Evolutionary conservation across 2,329 filamentous ascomycete species (phyloP), one percentile per base, ranked within the genome.

Genomic region (Alternaria dauci): DNA sequence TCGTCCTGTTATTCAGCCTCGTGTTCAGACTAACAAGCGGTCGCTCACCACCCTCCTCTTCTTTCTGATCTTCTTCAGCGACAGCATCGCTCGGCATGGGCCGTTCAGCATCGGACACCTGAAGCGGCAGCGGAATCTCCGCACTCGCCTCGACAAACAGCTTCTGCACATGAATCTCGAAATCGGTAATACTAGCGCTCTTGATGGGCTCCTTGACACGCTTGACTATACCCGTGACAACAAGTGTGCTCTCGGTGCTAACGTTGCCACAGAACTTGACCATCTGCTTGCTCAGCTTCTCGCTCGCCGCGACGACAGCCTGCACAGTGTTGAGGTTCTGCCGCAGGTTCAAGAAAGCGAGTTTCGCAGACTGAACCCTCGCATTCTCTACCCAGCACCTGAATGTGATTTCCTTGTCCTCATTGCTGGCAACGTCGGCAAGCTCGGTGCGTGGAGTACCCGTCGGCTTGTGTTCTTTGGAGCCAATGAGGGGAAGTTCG

Each of bases 81-180:
- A 83, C 80, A 23, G 79, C 78, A 52, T 83, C 81, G 14, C 68
- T 78, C 2, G 83, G 83, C 34, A 85, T 75, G 4, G 83, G 81
- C 53, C 82, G 77, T 65, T 84, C 83, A 5, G 83, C 83, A 68
- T 86, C 84, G 32, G 81, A 81, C 51, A 84, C 81, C 65, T 83
- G 88, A 75, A 90, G 85, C 8, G 88, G 88, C 42, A 90, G 80
- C 69, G 84, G 82, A 53, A 85, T 81, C 34, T 86, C 82, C 18
- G 88, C 87, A 73, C 86, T 83, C 48, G 91, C 88, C 70, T 96
- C 85, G 61, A 94, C 81, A 81, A 90, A 97, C 72, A 93, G 86
- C 83, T 94, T 96, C 70, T 86, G 88, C 74, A 98, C 88, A 81
- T 98, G 94, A 50, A 98, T 86, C 84, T 98, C 95, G 70, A 90